Evolutionary conservation across 805 yeast genomes (phyloP), one percentile per base, ranked within the genome.

Genomic region (Kazachstania kunashirensis): DNA sequence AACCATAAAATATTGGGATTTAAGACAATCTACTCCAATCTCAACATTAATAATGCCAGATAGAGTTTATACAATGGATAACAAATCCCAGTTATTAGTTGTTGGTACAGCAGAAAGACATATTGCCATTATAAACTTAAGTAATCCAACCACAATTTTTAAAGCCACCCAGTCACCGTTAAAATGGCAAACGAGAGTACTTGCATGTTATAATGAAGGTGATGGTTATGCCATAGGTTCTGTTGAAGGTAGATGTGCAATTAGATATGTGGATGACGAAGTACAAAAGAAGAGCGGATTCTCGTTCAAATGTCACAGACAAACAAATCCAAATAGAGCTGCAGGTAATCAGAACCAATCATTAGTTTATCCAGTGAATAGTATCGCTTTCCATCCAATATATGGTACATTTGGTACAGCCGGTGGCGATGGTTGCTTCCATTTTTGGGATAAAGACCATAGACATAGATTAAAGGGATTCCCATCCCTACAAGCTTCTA

Each of bases 391-490:
- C 67, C 96, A 92, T 55, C 97, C 97, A 4, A 65, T 73, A 11
- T 78, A 79, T 59, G 96, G 96, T 29, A 86, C 97, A 1, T 81
- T 92, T 60, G 78, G 79, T 34, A 92, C 98, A 5, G 92, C 94
- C 1, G 97, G 98, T 10, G 73, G 92, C 17, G 98, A 92, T 61
- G 98, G 98, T 16, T 70, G 88, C 11, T 80, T 88, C 65, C 79
- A 86, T 50, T 81, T 84, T 65, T 92, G 98, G 98, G 97, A 92
- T 59, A 85, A 84, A 59, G 95, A 85, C 50, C 81, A 92, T 37
- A 77, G 80, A 55, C 94, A 83, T 55, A 72, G 97, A 49, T 71
- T 92, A 47, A 83, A 80, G 61, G 83, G 80, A 24, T 82, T 75
- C 66, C 85, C 94, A 5, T 62, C 73, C 8, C 66, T 79, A 12